phyloP scores from a whole-genome alignment of 2,329 filamentous ascomycete genomes.

The Penicillium sp. region DNA sequence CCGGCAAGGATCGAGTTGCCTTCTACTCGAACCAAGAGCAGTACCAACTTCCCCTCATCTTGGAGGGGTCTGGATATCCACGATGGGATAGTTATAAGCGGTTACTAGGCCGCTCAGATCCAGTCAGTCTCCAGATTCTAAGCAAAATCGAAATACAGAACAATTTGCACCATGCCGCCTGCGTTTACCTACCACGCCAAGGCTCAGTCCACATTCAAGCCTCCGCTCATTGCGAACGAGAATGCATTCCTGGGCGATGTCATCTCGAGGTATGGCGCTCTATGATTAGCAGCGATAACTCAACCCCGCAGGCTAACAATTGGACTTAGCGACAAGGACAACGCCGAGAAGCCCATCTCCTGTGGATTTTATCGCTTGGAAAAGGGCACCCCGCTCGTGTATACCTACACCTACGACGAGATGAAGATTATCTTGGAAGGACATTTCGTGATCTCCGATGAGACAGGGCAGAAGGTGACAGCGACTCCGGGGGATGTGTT shows the following conservation, averaged over 20 bases:
- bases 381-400: conserved; percentile 65
- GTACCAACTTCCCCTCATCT: neutral
- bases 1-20: neutral
- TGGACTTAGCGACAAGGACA: conserved; percentile 49
- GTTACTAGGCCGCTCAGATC: neutral
- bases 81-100: neutral
- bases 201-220: conserved; percentile 61
- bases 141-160: neutral
- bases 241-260: conserved; percentile 68
- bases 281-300: neutral
- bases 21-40: neutral
- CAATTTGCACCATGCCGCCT: conserved; percentile 33
- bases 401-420: conserved; percentile 70
- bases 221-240: conserved; percentile 65
- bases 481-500: conserved; percentile 66
- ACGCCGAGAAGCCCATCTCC: conserved; percentile 60
- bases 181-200: conserved; percentile 56
- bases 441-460: conserved; percentile 63
- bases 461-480: conserved; percentile 59
- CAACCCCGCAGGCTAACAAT: neutral
- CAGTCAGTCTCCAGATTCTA: neutral
- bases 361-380: conserved; percentile 67
- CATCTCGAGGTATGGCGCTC: conserved; percentile 47
- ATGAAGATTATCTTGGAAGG: conserved; percentile 73
- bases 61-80: neutral